phyloP scores from a whole-genome alignment of 2,329 filamentous ascomycete genomes.

The Corinectria fuckeliana region DNA sequence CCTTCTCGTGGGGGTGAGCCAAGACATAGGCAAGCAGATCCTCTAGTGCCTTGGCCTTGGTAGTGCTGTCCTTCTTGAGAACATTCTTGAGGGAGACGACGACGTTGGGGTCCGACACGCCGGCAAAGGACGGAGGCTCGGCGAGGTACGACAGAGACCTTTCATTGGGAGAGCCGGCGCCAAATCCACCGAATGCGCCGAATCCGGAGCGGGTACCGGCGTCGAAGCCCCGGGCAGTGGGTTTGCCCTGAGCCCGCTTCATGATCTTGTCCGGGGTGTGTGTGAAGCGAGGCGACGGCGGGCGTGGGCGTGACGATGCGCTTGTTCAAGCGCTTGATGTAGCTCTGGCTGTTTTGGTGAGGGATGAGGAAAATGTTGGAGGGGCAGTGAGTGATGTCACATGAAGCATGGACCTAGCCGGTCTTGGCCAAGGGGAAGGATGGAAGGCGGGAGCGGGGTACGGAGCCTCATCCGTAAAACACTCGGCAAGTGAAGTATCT shows the following conservation, averaged over 20 bases:
- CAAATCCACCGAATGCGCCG: conserved; percentile 36
- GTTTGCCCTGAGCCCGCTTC: conserved; percentile 40
- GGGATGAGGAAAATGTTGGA: conserved; percentile 30
- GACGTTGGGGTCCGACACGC: conserved; percentile 79
- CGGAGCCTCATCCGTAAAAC: conserved; percentile 12
- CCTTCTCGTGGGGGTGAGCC: conserved; percentile 57
- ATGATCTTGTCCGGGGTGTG: conserved; percentile 25
- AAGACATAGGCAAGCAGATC: conserved; percentile 75
- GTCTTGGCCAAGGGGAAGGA: conserved; percentile 3
- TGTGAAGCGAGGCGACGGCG: conserved; percentile 10
- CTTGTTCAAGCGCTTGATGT: conserved; percentile 12
- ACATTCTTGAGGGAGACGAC: conserved; percentile 93
- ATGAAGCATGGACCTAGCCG: conserved; percentile 30
- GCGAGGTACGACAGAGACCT: conserved; percentile 81
- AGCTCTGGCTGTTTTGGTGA: conserved; percentile 25
- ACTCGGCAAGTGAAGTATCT: not conserved
- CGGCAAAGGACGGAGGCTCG: conserved; percentile 81
- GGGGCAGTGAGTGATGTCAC: conserved; percentile 38
- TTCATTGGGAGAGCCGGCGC: conserved; percentile 51
- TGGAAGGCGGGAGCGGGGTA: conserved; percentile 9
- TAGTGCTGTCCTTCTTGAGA: conserved; percentile 90
- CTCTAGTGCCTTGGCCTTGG: conserved; percentile 88
- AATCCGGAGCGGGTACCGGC: conserved; percentile 34
- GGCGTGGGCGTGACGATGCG: conserved; percentile 19
- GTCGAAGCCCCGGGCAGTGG: conserved; percentile 35